Evolutionary conservation across 441 rosid genomes (phyloP).

Genomic region (Eruca vesicaria): DNA sequence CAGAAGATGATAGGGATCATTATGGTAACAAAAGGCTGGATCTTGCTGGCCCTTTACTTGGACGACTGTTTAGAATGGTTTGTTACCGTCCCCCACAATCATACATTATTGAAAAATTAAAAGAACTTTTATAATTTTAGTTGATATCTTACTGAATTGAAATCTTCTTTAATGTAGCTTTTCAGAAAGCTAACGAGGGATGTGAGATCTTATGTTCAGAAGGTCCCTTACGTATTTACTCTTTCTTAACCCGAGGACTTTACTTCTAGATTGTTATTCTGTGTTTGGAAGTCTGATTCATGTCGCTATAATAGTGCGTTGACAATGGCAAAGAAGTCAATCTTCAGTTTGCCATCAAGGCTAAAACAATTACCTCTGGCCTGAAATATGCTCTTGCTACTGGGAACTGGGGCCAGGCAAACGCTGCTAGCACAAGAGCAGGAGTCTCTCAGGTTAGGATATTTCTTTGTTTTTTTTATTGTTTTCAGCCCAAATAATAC

Average conservation of each 20-base stretch:
- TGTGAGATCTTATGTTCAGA: slow-evolving; percentile 88
- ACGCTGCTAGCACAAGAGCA: slow-evolving; percentile 99
- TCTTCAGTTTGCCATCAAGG: slow-evolving; percentile 93
- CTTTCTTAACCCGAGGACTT: neutral
- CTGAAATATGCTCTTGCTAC: slow-evolving; percentile 97
- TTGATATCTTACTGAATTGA: slow-evolving; percentile 16
- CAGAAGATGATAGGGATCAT: slow-evolving; percentile 98
- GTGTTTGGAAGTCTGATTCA: slow-evolving; percentile 20
- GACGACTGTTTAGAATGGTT: slow-evolving; percentile 97
- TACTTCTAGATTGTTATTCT: neutral
- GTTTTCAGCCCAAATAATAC: neutral
- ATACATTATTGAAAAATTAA: neutral
- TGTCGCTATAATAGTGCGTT: slow-evolving; percentile 57
- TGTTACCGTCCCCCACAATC: slow-evolving; percentile 20
- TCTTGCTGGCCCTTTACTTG: slow-evolving; percentile 98
- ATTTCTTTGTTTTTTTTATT: neutral
- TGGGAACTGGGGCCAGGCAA: slow-evolving; percentile 99
- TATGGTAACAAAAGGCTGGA: slow-evolving; percentile 99
- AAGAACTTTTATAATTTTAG: neutral
- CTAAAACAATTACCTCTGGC: slow-evolving; percentile 95
- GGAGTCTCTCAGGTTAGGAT: slow-evolving; percentile 94
- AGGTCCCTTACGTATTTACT: slow-evolving; percentile 51
- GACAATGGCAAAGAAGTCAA: slow-evolving; percentile 97
- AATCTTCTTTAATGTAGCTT: slow-evolving; percentile 38
- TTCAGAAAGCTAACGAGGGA: no score